A percentile compares a stretch with the other conserved stretches of the same genome.
Evolutionary conservation across 2,329 filamentous ascomycete genomes (phyloP).

Genomic region (Talaromyces funiculosus): DNA sequence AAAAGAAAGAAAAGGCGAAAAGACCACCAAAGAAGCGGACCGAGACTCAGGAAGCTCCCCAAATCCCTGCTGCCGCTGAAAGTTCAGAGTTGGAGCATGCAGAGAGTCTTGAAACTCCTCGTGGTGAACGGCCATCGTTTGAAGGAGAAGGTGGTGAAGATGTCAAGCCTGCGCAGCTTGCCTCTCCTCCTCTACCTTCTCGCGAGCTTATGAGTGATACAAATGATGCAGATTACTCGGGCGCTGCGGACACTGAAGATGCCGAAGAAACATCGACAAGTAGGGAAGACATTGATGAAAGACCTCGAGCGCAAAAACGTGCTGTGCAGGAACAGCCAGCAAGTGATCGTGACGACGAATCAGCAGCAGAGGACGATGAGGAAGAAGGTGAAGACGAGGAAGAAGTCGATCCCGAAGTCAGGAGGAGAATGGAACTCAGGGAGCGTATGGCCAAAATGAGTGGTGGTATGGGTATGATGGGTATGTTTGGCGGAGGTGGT

Average conservation of each 20-base stretch:
- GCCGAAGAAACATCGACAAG: constrained; percentile 59
- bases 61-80: constrained; percentile 17
- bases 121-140: constrained; percentile 27
- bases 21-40: constrained; percentile 61
- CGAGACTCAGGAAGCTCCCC: constrained; percentile 41
- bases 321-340: constrained; percentile 42
- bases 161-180: constrained; percentile 17
- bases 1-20: constrained; percentile 86
- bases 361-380: constrained; percentile 48
- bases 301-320: constrained; percentile 17
- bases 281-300: constrained; percentile 69
- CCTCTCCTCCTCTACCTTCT: constrained; percentile 36
- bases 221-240: constrained; percentile 62
- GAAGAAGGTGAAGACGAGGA: constrained; percentile 72
- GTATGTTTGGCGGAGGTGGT: constrained; percentile 77
- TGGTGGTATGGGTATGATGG: constrained; percentile 92
- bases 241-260: constrained; percentile 59
- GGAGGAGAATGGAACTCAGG: constrained; percentile 78
- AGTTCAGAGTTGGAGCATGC: constrained; percentile 25
- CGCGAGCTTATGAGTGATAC: constrained; percentile 56
- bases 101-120: constrained; percentile 29
- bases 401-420: constrained; percentile 80
- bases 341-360: constrained; percentile 32
- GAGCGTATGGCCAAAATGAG: constrained; percentile 99
- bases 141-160: constrained; percentile 25